Evolutionary conservation across 2,329 filamentous ascomycete genomes (phyloP), one percentile per base, ranked within the genome.

Genomic region (Cadophora malorum): DNA sequence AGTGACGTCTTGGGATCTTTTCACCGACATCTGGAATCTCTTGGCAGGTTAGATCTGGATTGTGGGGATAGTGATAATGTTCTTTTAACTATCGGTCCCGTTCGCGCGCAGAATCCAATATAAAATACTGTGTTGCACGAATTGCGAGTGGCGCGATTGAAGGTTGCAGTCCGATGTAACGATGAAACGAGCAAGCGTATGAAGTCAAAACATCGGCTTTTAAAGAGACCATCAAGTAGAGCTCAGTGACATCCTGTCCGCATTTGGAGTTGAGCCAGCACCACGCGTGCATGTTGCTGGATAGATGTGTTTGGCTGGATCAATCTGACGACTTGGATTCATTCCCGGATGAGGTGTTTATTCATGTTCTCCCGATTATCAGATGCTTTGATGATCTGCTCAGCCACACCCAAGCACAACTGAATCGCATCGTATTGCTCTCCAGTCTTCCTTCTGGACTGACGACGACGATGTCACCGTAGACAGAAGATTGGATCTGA

Each of bases 381-480:
- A 53, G 50, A 53, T 53, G 25, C 25, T 31, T 53, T 53, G 14
- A 19, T 53, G 50, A 31, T 53, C 23, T 12, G 14, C 25, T 56
- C 5, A 9, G 53, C 53, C 6, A 21, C 25, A 28, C 53, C 8
- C 7, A 19, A 45, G 14, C 31, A 19, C 6, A 7, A 9, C 45
- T 49, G 45, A 19, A 21, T 49, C 31, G 55, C 9, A 38, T 14
- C 9, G 6, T 6, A 55, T 55, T n/a, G 35, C 35, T 10, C 7
- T 38, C 35, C 33, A 31, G 19, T 23, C 8, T 10, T 38, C n/a
- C 3, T 23, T 21, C 19, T 58, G 55, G 2, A 55, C 52, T 33
- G 52, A 56, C 31, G 53, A 35, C 53, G 53, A 56, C 55, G 19
- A 58, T 58, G 55, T 41, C 56, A 59, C 35, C 56, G 12, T 41